Evolutionary conservation across 495 filamentous ascomycete species (phyloP), one percentile per base, ranked within the genome.

Genomic region (Zalerion maritima): DNA sequence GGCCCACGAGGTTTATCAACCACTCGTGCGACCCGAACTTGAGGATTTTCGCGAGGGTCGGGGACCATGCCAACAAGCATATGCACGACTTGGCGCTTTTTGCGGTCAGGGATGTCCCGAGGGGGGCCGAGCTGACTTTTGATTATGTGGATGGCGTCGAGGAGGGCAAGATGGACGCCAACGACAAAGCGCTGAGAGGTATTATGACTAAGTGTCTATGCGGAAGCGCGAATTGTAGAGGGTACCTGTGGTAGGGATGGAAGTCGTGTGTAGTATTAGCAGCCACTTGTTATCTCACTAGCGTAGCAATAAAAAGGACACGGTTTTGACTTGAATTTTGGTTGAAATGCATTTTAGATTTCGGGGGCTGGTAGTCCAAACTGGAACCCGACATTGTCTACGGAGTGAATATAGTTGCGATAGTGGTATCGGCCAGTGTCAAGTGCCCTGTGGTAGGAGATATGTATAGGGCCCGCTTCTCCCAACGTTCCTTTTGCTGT

Each of bases 81-180:
- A 58, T 94, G 7, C 92, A 94, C 43, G 78, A 94, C 34, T 55
- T 97, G 2, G 86, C 83, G 0, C 74, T 94, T 37, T 97, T 97
- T 38, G 79, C 87, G 0, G 54, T 72, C 5, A 46, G 63, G 6
- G 71, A 80, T 19, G 83, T 97, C 16, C 54, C 61, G 0, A 61
- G 70, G 2, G 63, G 60, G 2, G 74, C 72, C 4, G 86, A 96
- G 45, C 41, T 96, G 7, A 91, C 81, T 0, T 94, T 96, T 31
- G 82, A 92, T 41, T 96, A 96, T 38, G 67, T 73, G 26, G 70
- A 73, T 26, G 66, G 64, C 2, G 42, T 58, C 5, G 55, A 62
- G 3, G 57, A 54, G 14, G 48, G 49, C 25, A 57, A 65, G 8
- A 52, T 58, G 7, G 58, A 64, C 10, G 62, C 69, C 4, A 53